Base-by-base conservation (phyloP, 192 early-diverging fungal genomes). In the Coemansia sp. region DNA sequence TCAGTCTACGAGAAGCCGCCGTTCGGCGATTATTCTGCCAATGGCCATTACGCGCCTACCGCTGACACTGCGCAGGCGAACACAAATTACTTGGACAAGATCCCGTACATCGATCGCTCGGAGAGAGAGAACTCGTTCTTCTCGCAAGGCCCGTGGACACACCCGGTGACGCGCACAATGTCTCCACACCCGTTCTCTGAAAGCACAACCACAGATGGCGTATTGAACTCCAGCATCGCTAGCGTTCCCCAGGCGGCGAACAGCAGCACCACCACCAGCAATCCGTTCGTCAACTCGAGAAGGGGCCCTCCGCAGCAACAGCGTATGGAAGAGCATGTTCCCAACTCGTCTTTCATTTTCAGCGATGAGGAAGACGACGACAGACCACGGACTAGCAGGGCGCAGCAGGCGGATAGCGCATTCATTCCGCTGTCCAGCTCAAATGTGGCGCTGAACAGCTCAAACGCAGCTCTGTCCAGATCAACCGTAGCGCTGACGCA, bases 71-170 rank as follows among this genome's bases (percentile, higher is more conserved):
- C 60, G 51, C 24, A 34, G 16, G 11, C 45, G 14, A 35, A 41
- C 16, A 53, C 58, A 0, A 68, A 76, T 57, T 77, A 66, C 38
- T 66, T 83, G 12, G 56, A 71, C 30, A 63, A 60, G 11, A 83
- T 77, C 11, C 80, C 80, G 26, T 83, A 83, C 41, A 83, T 83
- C 18, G 80, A 83, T 51, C 71, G 80, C 51, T 64, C 70, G 21
- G 46, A 52, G 1, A 71, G 75, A 39, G 80, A 83, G 35, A 77
- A 77, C 45, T 83, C 80, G 59, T 74, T 66, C 52, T 83, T 83
- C 59, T 64, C 75, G 55, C 62, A 71, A 36, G 80, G 80, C 6
- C 80, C 80, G 9, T 83, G 80, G 80, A 58, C 68, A 4, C 69
- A 74, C 38, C 78, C 72, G 15, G 66, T 75, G 23, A 69, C 73